Evolutionary conservation across 2,329 filamentous ascomycete genomes (phyloP).

Genomic region (Cercospora sp.): DNA sequence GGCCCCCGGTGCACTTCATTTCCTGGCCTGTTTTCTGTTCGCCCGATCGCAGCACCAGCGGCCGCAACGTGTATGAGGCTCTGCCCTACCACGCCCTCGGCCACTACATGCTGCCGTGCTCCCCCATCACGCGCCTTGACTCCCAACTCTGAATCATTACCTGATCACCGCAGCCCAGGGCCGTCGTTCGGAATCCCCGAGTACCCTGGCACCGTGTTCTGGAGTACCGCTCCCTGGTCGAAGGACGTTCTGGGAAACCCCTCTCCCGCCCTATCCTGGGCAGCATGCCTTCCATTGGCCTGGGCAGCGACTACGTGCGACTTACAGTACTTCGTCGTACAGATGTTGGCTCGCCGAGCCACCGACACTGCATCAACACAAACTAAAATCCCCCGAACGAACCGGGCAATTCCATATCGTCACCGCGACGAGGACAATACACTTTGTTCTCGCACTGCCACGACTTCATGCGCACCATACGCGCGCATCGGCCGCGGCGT

Average conservation of each 20-base stretch:
- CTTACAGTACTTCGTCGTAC: neutral
- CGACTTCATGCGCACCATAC: neutral
- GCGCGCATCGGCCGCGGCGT: neutral
- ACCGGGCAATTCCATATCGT: neutral
- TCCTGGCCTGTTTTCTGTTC: neutral
- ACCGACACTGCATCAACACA: neutral
- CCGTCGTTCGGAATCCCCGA: neutral
- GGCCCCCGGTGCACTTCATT: neutral
- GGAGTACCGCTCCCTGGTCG: neutral
- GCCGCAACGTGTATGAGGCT: neutral
- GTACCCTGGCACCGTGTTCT: neutral
- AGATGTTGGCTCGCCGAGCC: neutral
- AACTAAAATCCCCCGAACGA: neutral
- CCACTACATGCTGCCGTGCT: neutral
- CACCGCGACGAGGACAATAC: neutral
- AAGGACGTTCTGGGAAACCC: neutral
- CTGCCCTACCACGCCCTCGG: neutral
- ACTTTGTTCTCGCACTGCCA: neutral
- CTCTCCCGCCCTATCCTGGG: neutral
- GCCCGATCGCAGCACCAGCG: neutral
- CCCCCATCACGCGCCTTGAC: neutral
- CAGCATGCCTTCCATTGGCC: neutral
- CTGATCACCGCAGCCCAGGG: neutral
- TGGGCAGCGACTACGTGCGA: too few species aligned
- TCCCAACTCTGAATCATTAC: neutral